Percentiles rank a stretch among this genome's conserved stretches.
Evolutionary conservation across 768 basidiomycete genomes (phyloP).

Genomic region (Mycena olivaceomarginata): DNA sequence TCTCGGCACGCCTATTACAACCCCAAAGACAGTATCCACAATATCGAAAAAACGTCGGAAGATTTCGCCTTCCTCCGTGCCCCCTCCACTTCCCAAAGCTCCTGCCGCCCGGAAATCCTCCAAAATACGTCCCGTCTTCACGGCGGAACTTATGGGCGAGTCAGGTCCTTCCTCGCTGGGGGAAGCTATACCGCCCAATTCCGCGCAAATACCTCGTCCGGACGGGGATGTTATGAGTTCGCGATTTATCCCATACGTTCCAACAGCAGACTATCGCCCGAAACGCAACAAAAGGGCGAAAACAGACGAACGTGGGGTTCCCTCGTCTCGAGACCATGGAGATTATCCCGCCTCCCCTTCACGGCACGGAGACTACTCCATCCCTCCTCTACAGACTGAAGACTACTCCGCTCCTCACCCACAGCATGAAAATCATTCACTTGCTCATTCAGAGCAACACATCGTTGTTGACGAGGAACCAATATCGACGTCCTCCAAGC

Average conservation of each 20-base stretch:
- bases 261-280: background rate
- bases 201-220: background rate
- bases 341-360: conserved; percentile 1
- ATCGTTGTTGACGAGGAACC: conserved; percentile 24
- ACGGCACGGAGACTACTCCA: conserved; percentile 3
- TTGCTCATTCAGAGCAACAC: background rate
- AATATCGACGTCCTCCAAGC: conserved; percentile 1
- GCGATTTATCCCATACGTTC: conserved; percentile 13
- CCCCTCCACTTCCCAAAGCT: conserved; percentile 8
- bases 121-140: background rate
- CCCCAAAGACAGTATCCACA: conserved; percentile 44
- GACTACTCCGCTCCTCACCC: background rate
- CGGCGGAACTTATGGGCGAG: conserved; percentile 1
- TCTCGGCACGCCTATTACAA: conserved; percentile 48
- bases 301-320: conserved; percentile 25
- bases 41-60: conserved; percentile 51
- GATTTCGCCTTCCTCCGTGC: conserved; percentile 22
- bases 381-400: background rate
- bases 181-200: background rate
- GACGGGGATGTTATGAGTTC: background rate
- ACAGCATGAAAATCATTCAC: background rate
- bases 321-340: conserved; percentile 6
- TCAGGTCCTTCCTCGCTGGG: conserved; percentile 25
- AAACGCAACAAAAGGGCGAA: conserved; percentile 30
- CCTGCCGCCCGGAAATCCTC: conserved; percentile 17